Percentiles rank a stretch among this genome's conserved stretches.
Evolutionary conservation across 176 grass and related monocot species (phyloP).

Genomic region (Triticum turgidum): DNA sequence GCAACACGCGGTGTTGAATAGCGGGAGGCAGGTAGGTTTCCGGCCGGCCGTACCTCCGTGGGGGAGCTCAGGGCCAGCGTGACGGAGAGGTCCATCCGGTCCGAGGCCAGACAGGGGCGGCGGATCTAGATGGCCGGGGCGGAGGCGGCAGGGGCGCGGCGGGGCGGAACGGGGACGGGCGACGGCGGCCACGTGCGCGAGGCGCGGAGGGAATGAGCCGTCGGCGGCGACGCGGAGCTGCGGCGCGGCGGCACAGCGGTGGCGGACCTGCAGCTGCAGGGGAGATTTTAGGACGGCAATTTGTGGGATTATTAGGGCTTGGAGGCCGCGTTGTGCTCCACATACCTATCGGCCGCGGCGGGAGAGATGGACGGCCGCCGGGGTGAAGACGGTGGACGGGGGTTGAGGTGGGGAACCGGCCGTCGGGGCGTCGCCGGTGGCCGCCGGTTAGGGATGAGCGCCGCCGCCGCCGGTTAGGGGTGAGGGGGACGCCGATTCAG

Average conservation of each 20-base stretch:
- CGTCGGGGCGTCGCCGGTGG: too few species aligned
- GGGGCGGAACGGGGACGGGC: not conserved
- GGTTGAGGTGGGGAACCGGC: too few species aligned
- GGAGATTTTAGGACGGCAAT: not conserved
- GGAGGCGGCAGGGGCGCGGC: not conserved
- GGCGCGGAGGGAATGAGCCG: not conserved
- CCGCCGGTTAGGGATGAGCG: too few species aligned
- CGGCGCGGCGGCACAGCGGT: not conserved
- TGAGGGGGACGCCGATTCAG: too few species aligned
- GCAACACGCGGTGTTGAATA: too few species aligned
- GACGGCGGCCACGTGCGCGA: not conserved
- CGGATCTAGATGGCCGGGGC: not conserved
- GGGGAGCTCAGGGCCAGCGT: conserved; percentile 10
- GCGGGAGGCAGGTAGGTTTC: not conserved
- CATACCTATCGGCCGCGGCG: too few species aligned
- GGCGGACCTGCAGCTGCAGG: not conserved
- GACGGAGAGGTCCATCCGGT: conserved; percentile 16
- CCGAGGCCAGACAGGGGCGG: not conserved
- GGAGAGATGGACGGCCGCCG: too few species aligned
- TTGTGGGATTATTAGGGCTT: not conserved
- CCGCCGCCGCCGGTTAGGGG: too few species aligned
- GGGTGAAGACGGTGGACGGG: too few species aligned
- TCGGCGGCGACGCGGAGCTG: not conserved
- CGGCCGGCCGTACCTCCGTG: not conserved
- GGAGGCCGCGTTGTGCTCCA: not conserved